These are phyloP conservation scores for Pseudopyricularia cyperi DNA, from an alignment of 2,329 filamentous ascomycete species.

Conservation along the genomic window DNA sequence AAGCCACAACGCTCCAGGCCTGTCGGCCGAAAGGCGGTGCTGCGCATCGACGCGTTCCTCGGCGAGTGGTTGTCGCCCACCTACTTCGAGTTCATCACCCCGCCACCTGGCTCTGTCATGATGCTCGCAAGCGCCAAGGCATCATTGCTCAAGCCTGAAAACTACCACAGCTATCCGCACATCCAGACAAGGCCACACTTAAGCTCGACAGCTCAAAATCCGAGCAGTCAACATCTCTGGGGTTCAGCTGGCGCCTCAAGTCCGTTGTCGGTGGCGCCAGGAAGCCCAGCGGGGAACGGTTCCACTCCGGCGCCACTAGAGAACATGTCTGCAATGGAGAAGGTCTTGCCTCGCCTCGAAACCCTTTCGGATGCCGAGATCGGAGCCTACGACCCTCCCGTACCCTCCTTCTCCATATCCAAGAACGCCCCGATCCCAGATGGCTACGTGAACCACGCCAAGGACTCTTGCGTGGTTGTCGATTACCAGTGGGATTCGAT, in stretches of 20 bases:
- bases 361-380: not conserved
- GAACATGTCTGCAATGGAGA: slow-evolving; percentile 17
- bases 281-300: slow-evolving; percentile 2
- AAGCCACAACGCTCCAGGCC: slow-evolving; percentile 18
- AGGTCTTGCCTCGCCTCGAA: slow-evolving; percentile 16
- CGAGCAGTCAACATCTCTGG: slow-evolving; percentile 12
- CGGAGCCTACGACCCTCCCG: slow-evolving; percentile 54
- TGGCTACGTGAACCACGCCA: slow-evolving; percentile 81
- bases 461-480: slow-evolving; percentile 73
- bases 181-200: slow-evolving; percentile 18
- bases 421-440: slow-evolving; percentile 68
- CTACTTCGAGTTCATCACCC: slow-evolving; percentile 87
- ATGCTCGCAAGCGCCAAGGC: slow-evolving; percentile 87
- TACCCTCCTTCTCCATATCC: slow-evolving; percentile 73
- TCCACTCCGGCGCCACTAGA: slow-evolving; percentile 7
- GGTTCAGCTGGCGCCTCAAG: slow-evolving; percentile 2
- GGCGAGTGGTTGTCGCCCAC: slow-evolving; percentile 91
- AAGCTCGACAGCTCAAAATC: slow-evolving; percentile 9
- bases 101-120: slow-evolving; percentile 71
- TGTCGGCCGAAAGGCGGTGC: slow-evolving; percentile 33
- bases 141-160: slow-evolving; percentile 65
- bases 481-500: slow-evolving; percentile 97
- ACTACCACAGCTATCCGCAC: slow-evolving; percentile 40
- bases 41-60: slow-evolving; percentile 83
- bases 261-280: slow-evolving; percentile 7